Evolutionary conservation across 257 asterid genomes (phyloP), one percentile per base, ranked within the genome.

Genomic region (Solanum lignicaule): DNA sequence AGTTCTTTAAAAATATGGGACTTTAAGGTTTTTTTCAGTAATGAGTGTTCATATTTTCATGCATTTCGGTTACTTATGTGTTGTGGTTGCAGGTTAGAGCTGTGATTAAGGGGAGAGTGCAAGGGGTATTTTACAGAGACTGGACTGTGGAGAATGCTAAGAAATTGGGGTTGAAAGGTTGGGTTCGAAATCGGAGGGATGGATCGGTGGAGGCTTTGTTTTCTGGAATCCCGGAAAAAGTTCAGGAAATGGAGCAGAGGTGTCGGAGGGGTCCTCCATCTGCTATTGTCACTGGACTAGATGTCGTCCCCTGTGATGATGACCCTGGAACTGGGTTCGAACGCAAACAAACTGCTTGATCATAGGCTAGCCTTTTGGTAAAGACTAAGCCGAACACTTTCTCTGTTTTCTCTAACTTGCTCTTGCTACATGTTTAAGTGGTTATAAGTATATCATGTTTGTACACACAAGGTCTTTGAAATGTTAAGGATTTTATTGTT

Each of bases 141-240:
- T 96, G 98, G 98, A 94, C 99, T 0, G 84, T 94, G 55, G 95
- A 93, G 38, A 96, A 94, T 90, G 98, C 99, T 31, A 89, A 88
- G 83, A 96, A 93, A 75, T 88, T 96, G 89, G 98, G 97, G 11
- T 87, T 96, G 88, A 94, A 91, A 73, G 98, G 98, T 20, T 97
- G 99, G 99, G 99, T 95, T n/a, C 91, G 99, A 86, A 97, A 97
- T 93, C 92, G 94, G 85, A 90, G 98, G 89, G 98, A 97, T 60
- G 98, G 98, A 31, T 91, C 98, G 0, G 98, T 95, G 58, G 99
- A 97, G 88, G 99, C 98, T 16, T 75, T 97, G 78, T 93, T 97
- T 90, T 95, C 98, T 2, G 98, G 98, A 66, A 90, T 85, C 68
- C 86, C 94, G 3, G 96, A 95, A 86, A 95, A 95, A 92, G 98